A percentile compares a stretch with the other conserved stretches of the same genome.
Conservation (phyloP, 2,329 filamentous ascomycete species). For the Epichloe amarillans region DNA sequence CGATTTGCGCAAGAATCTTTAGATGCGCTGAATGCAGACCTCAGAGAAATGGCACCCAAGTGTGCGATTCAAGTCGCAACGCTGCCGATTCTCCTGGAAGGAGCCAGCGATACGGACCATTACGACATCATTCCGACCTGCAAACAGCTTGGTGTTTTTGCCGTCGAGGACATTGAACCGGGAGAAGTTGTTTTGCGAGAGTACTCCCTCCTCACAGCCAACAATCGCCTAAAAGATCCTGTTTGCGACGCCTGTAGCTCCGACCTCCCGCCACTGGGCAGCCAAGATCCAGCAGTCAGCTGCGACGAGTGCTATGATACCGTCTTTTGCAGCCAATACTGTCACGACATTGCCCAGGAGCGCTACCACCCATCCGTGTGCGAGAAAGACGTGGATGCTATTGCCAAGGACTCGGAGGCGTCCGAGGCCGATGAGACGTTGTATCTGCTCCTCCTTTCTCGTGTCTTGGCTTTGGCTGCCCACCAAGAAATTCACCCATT, state of each 20-base stretch:
- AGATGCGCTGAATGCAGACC: constrained; percentile 54
- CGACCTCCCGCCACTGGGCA: constrained; percentile 48
- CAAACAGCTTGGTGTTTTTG: constrained; percentile 81
- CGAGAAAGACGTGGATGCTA: constrained; percentile 51
- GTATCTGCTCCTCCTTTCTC: constrained; percentile 48
- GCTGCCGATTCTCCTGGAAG: constrained; percentile 56
- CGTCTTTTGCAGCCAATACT: constrained; percentile 51
- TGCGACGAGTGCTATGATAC: constrained; percentile 52
- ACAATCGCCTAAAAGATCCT: constrained; percentile 73
- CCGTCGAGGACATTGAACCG: constrained; percentile 63
- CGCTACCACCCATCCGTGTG: constrained; percentile 53
- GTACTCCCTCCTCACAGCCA: constrained; percentile 75
- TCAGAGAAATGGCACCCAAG: constrained; percentile 61
- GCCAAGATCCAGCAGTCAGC: constrained; percentile 31
- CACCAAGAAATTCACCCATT: constrained; percentile 50
- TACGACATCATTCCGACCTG: constrained; percentile 44
- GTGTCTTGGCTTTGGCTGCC: constrained; percentile 48
- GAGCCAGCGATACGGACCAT: constrained; percentile 34
- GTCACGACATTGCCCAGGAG: constrained; percentile 42
- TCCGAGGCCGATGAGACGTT: constrained; percentile 46
- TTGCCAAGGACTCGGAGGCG: constrained; percentile 50
- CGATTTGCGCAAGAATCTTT: constrained; percentile 58
- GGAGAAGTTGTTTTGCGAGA: constrained; percentile 70
- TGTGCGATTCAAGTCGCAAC: constrained; percentile 66
- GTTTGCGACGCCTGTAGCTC: constrained; percentile 83